Conservation (phyloP, 1,284 basidiomycete genomes). For the Ustilago sp. region DNA sequence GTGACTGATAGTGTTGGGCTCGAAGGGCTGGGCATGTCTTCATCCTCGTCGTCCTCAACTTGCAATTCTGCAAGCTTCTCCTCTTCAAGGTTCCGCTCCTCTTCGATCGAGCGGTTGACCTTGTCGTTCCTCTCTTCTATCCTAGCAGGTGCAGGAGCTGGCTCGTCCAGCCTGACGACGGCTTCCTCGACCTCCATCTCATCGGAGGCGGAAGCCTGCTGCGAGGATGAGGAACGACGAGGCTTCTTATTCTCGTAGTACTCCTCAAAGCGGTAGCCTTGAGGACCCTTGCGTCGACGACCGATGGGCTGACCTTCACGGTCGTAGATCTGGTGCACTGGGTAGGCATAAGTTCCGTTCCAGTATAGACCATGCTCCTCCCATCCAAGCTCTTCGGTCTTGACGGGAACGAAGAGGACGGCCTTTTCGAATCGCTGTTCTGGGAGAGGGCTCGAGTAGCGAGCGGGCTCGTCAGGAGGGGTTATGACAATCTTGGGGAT, state of each 20-base stretch:
- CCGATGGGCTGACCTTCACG: constrained; percentile 44
- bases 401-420: constrained; percentile 60
- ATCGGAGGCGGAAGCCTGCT: not conserved
- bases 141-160: constrained; percentile 43
- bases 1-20: constrained; percentile 29
- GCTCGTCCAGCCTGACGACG: constrained; percentile 33
- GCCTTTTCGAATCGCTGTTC: constrained; percentile 56
- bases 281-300: constrained; percentile 37
- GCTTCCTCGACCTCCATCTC: constrained; percentile 35
- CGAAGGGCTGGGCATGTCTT: constrained; percentile 18
- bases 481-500: constrained; percentile 59
- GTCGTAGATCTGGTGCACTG: constrained; percentile 48
- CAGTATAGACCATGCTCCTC: constrained; percentile 63
- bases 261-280: constrained; percentile 47
- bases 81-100: not conserved
- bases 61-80: constrained; percentile 4
- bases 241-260: constrained; percentile 40
- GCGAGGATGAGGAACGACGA: constrained; percentile 11
- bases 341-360: constrained; percentile 60
- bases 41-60: constrained; percentile 10
- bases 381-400: constrained; percentile 64
- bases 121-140: constrained; percentile 15
- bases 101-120: not conserved
- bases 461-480: constrained; percentile 38
- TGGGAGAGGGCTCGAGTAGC: constrained; percentile 37